Percentiles rank a stretch among this genome's conserved stretches.
These are phyloP conservation scores for Ophiognomonia clavigignenti-juglandacearum DNA, from an alignment of 2,329 filamentous ascomycete species.

Conservation along the genomic window DNA sequence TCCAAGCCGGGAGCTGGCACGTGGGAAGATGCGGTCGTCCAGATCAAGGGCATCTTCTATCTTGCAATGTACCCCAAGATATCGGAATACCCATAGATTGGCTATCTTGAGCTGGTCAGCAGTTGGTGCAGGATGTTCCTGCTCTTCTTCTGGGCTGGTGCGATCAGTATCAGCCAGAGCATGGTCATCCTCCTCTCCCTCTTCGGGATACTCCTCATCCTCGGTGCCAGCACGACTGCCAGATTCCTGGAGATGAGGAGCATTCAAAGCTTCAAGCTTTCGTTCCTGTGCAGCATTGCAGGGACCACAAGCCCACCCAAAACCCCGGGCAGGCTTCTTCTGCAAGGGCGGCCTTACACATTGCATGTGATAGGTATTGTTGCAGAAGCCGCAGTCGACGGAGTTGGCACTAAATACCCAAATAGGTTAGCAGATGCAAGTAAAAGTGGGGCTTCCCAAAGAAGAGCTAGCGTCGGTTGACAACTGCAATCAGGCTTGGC, in stretches of 20 bases:
- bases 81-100: constrained; percentile 93
- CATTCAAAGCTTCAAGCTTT: constrained; percentile 84
- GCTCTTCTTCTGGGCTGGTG: constrained; percentile 61
- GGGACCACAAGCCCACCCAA: constrained; percentile 95
- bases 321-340: constrained; percentile 95
- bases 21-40: constrained; percentile 94
- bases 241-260: constrained; percentile 68
- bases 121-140: constrained; percentile 57
- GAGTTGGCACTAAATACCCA: constrained; percentile 68
- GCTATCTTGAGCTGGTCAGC: constrained; percentile 88
- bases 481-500: constrained; percentile 7
- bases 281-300: constrained; percentile 95
- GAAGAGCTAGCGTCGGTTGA: constrained; percentile 9
- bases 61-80: constrained; percentile 91
- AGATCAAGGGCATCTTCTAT: constrained; percentile 95
- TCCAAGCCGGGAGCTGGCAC: constrained; percentile 87
- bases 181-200: constrained; percentile 70
- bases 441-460: constrained; percentile 4
- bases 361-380: constrained; percentile 96
- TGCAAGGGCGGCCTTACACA: constrained; percentile 87
- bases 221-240: constrained; percentile 58
- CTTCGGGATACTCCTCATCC: constrained; percentile 58
- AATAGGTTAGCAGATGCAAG: constrained; percentile 12
- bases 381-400: constrained; percentile 93
- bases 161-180: constrained; percentile 52